Conservation (phyloP, 2,329 filamentous ascomycete species). For the Colletotrichum musae region DNA sequence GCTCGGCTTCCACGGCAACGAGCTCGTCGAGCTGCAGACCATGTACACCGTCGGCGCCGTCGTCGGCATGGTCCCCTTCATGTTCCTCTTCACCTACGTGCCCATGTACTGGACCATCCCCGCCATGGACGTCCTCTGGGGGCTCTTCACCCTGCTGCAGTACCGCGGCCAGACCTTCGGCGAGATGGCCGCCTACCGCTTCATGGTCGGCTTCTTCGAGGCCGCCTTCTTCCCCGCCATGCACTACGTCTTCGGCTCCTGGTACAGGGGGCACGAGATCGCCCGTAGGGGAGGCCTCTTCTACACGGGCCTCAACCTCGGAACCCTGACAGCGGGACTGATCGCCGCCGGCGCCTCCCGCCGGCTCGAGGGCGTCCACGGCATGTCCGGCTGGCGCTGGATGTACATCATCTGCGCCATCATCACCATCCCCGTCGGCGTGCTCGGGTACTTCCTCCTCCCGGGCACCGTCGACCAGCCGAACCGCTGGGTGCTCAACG, state of each 20-base stretch:
- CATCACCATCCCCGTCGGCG: conserved; percentile 58
- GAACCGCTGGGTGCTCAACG: conserved; percentile 48
- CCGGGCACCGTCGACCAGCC: conserved; percentile 49
- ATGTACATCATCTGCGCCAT: conserved; percentile 61
- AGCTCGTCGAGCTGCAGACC: conserved; percentile 46
- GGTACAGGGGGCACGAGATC: conserved; percentile 62
- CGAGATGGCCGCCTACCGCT: conserved; percentile 46
- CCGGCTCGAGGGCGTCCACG: conserved; percentile 56
- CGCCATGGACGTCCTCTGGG: conserved; percentile 64
- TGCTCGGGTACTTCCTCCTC: conserved; percentile 57
- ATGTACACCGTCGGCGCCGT: conserved; percentile 46
- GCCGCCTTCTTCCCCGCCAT: conserved; percentile 51
- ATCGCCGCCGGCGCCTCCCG: conserved; percentile 61
- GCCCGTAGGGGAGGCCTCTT: conserved; percentile 58
- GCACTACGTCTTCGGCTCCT: conserved; percentile 60
- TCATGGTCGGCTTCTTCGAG: conserved; percentile 53
- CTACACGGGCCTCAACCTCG: conserved; percentile 59
- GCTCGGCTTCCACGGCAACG: conserved; percentile 45
- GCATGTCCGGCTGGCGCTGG: conserved; percentile 62
- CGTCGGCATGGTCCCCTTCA: conserved; percentile 49
- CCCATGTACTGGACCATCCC: conserved; percentile 48
- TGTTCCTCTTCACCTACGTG: conserved; percentile 48
- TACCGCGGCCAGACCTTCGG: conserved; percentile 43
- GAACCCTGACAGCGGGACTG: conserved; percentile 60
- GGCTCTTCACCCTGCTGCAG: conserved; percentile 66